Conservation (phyloP, 345 rosid genomes). For the Erucastrum elatum region DNA sequence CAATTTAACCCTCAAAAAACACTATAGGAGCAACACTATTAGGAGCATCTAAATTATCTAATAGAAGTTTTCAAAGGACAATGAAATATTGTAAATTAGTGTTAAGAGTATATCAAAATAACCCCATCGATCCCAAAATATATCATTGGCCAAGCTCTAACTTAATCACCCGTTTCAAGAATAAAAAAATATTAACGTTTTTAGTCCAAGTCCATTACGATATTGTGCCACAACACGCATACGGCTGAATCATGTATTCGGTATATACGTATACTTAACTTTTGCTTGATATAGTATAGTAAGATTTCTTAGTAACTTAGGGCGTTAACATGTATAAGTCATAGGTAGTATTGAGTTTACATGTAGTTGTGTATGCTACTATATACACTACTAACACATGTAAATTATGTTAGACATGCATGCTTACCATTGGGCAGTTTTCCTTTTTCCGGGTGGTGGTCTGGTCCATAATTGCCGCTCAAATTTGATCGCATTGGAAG, state of each 20-base stretch:
- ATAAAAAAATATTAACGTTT: not conserved
- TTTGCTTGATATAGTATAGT: not conserved
- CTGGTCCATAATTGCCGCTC: not conserved
- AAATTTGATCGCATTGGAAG: not conserved
- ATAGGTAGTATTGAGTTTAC: no score
- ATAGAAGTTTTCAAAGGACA: no score
- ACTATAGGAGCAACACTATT: no score
- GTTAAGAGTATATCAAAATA: not conserved
- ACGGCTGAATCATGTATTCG: not conserved
- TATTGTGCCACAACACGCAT: not conserved
- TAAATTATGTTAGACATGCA: no score
- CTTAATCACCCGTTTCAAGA: not conserved
- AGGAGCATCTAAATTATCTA: no score
- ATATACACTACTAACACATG: no score
- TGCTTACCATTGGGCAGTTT: no score
- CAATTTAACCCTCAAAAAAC: no score
- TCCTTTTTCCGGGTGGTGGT: no score
- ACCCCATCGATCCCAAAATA: not conserved
- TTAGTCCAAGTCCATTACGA: not conserved
- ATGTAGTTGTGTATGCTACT: no score
- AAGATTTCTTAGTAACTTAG: not conserved
- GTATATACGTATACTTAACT: not conserved
- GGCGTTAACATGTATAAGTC: no score
- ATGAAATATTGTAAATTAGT: not conserved
- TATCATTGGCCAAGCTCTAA: not conserved